Conservation (phyloP, 2,329 filamentous ascomycete species). For the Sclerotinia trifoliorum region DNA sequence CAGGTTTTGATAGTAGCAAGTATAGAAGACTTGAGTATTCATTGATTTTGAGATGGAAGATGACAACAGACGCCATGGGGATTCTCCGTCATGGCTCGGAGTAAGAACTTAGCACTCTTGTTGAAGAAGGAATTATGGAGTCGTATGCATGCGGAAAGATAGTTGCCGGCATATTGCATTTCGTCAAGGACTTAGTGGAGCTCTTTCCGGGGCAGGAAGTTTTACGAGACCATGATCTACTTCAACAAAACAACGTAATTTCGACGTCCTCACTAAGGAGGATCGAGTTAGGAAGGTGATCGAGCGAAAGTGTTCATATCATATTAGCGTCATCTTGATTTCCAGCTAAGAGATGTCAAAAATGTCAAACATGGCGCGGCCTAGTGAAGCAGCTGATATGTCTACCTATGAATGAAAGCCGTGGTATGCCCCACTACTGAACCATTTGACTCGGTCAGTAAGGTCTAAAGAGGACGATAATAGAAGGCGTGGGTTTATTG, state of each 20-base stretch:
- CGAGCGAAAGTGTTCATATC: not conserved
- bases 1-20: not conserved
- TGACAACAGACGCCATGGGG: conserved; percentile 17
- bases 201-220: not conserved
- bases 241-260: not conserved
- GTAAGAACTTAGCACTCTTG: not conserved
- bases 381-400: conserved; percentile 20
- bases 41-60: conserved; percentile 9
- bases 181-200: conserved; percentile 7
- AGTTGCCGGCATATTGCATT: conserved; percentile 16
- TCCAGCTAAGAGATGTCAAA: conserved; percentile 11
- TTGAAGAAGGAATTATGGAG: not conserved
- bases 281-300: not conserved
- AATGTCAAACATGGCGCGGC: conserved; percentile 21
- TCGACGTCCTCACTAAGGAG: not conserved
- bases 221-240: conserved; percentile 1
- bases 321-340: not conserved
- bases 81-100: conserved; percentile 7
- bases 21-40: not conserved
- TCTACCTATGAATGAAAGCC: not conserved
- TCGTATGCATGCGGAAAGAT: not conserved
- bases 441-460: conserved; percentile 19
- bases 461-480: conserved; percentile 12
- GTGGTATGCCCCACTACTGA: not conserved
- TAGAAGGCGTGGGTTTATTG: not conserved